A percentile compares a stretch with the other conserved stretches of the same genome.
These are phyloP conservation scores for Leptographium galeiforme DNA, from an alignment of 2,329 filamentous ascomycete genomes.

Conservation along the genomic window DNA sequence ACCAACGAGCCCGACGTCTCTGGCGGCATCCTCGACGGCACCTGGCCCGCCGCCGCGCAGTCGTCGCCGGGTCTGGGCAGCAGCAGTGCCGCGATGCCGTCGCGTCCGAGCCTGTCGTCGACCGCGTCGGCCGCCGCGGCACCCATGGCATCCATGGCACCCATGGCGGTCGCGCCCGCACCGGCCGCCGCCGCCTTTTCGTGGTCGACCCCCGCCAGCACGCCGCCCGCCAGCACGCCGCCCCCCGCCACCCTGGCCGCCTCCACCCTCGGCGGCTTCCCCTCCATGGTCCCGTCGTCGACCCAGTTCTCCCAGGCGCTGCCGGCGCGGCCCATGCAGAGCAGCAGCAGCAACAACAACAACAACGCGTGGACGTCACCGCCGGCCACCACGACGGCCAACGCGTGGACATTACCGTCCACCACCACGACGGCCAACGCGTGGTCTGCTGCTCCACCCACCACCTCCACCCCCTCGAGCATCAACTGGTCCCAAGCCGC, in stretches of 20 bases:
- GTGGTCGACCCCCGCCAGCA: conserved; percentile 42
- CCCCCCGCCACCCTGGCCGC: conserved; percentile 18
- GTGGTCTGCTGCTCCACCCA: too few species aligned
- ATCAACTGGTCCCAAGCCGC: conserved; percentile 37
- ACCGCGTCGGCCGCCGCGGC: conserved; percentile 19
- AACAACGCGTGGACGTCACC: conserved; percentile 28
- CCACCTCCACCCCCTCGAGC: conserved; percentile 16
- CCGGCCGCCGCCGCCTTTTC: conserved; percentile 35
- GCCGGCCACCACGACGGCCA: conserved; percentile 6
- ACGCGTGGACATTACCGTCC: too few species aligned
- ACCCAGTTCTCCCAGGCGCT: conserved; percentile 52
- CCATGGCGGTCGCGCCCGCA: neutral
- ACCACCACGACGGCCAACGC: neutral
- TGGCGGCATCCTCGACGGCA: conserved; percentile 7
- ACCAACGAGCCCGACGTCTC: neutral
- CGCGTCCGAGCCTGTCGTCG: conserved; percentile 12
- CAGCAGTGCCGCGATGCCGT: neutral
- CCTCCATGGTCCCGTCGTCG: conserved; percentile 40
- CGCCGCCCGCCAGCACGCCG: neutral
- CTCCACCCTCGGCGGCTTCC: conserved; percentile 42
- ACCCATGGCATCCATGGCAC: neutral
- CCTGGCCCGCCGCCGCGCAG: conserved; percentile 2
- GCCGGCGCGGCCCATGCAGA: conserved; percentile 24
- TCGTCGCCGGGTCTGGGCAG: neutral
- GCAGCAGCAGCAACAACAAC: conserved; percentile 5